Evolutionary conservation across 2,329 filamentous ascomycete species (phyloP).

Genomic region (Colletotrichum costaricense): DNA sequence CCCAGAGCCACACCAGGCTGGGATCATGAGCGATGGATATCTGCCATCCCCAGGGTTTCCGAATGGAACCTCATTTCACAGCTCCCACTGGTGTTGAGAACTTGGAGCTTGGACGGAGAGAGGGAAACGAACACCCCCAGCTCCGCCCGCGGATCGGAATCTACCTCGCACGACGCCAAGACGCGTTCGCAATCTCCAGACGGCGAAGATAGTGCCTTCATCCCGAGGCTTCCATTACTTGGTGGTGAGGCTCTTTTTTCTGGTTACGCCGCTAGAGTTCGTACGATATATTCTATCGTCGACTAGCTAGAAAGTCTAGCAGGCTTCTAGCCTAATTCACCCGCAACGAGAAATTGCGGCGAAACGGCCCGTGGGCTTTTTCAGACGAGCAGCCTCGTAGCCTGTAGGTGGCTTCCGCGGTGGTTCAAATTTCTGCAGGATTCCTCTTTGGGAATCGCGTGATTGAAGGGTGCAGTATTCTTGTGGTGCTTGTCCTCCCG

Average conservation of each 20-base stretch:
- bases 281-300: background rate
- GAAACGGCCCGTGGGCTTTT: background rate
- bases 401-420: too few species aligned
- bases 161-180: constrained; percentile 31
- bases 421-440: background rate
- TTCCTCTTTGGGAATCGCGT: background rate
- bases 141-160: constrained; percentile 27
- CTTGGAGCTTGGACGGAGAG: background rate
- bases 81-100: background rate
- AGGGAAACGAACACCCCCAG: background rate
- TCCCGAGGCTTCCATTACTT: background rate
- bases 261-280: background rate
- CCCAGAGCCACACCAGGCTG: background rate
- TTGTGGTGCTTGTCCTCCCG: background rate
- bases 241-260: background rate
- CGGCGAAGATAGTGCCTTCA: background rate
- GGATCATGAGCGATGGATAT: background rate
- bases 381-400: background rate
- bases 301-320: background rate
- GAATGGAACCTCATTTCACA: constrained; percentile 27
- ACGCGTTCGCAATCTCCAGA: background rate
- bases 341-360: background rate
- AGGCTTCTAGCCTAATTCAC: background rate
- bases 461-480: background rate
- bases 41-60: background rate